A percentile compares a stretch with the other conserved stretches of the same genome.
Conservation (phyloP, 1,139 yeast genomes). For the Magnusiomyces paraingens region DNA sequence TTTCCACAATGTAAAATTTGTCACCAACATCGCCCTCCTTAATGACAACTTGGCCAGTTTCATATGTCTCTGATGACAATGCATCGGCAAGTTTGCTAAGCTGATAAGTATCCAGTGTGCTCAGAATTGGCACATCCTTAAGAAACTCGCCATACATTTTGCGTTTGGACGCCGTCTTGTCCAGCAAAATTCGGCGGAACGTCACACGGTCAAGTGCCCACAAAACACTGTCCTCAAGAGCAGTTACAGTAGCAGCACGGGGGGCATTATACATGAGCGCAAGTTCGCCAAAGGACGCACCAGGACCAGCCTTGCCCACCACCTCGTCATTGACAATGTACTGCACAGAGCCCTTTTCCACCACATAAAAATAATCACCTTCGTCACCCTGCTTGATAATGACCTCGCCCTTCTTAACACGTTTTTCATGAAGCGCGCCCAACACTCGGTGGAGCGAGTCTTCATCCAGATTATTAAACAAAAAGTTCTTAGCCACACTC, state of each 20-base stretch:
- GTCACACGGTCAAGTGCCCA: constrained; percentile 96
- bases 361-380: constrained; percentile 88
- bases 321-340: constrained; percentile 66
- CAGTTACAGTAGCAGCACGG: constrained; percentile 90
- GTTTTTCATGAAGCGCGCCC: constrained; percentile 71
- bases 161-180: constrained; percentile 86
- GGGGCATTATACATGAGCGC: constrained; percentile 98
- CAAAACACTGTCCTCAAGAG: constrained; percentile 60
- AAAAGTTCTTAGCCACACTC: constrained; percentile 71
- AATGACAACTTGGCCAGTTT: constrained; percentile 68
- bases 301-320: constrained; percentile 72
- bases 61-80: constrained; percentile 67
- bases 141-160: constrained; percentile 84
- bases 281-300: constrained; percentile 91
- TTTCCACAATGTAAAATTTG: constrained; percentile 81
- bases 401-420: constrained; percentile 50
- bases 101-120: constrained; percentile 67
- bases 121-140: constrained; percentile 77
- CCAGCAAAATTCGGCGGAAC: constrained; percentile 83
- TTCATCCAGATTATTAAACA: constrained; percentile 69
- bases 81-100: constrained; percentile 94
- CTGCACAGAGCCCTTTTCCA: constrained; percentile 80
- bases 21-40: constrained; percentile 90
- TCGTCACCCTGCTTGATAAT: constrained; percentile 93
- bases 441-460: constrained; percentile 72